These are phyloP conservation scores for Hylodesmum podocarpum DNA, from an alignment of 306 rosid species.

Conservation along the genomic window DNA sequence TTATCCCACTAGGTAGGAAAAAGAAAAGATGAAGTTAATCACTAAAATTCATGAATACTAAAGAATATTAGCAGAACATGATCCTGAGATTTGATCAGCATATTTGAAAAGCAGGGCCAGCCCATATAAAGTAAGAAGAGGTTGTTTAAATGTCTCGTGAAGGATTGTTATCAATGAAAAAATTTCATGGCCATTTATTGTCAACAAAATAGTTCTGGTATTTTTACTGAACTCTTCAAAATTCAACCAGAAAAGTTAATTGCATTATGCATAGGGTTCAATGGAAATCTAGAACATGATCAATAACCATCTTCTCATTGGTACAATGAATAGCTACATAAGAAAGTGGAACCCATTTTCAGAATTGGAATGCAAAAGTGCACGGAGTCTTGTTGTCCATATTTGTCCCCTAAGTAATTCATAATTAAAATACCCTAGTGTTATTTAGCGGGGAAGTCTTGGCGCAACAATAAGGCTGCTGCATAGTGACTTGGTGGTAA, in stretches of 20 bases:
- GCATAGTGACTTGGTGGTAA: not conserved
- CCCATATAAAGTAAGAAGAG: not conserved
- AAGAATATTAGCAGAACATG: not conserved
- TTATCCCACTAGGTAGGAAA: not conserved
- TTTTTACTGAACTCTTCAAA: not conserved
- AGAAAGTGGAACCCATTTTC: not conserved
- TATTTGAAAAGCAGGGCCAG: not conserved
- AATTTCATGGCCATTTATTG: not conserved
- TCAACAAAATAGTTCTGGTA: not conserved
- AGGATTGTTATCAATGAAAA: not conserved
- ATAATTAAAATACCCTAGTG: not conserved
- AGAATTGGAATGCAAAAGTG: not conserved
- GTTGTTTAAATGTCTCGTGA: not conserved
- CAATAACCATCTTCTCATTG: not conserved
- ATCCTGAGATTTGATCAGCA: not conserved
- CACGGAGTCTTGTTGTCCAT: not conserved
- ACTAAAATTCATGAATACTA: not conserved
- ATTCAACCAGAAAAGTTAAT: not conserved
- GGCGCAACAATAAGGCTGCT: not conserved
- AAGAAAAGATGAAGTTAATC: not conserved
- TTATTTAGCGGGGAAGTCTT: no score
- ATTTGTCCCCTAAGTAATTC: not conserved
- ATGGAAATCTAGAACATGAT: not conserved
- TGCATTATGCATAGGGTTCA: not conserved
- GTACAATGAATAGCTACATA: not conserved